Evolutionary conservation across 768 basidiomycete species (phyloP), one percentile per base, ranked within the genome.

Genomic region (Boletus sp.): DNA sequence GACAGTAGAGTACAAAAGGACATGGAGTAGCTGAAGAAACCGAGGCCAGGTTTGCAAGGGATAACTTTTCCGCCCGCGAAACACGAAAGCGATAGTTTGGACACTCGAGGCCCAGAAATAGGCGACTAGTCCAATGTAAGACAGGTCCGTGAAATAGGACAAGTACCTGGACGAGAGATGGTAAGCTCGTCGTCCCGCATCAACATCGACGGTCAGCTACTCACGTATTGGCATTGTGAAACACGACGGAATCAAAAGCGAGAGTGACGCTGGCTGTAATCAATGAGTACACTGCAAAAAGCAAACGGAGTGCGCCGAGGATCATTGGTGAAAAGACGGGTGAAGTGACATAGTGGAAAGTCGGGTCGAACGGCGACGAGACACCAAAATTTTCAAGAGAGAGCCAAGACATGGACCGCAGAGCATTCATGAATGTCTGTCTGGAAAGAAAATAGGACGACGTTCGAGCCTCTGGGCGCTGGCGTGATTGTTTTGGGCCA

Each of bases 131-230:
- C 87, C 87, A 35, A 81, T 79, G 54, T 81, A 85, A 0, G 82
- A 77, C 1, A 88, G 75, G 54, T 80, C 60, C 0, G 86, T 88
- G 66, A 88, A 87, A 69, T 83, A 88, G 8, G 80, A 79, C 58
- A 84, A 77, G 71, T 72, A 85, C 19, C 85, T 87, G 63, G 5
- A 33, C 0, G 15, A 9, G 27, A 32, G 44, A 38, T 8, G 34
- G 32, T 49, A 47, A 51, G 25, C 21, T 41, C 8, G 39, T 2
- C n/a, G 53, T 51, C 6, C 14, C 43, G 27, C 21, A 50, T 39
- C 25, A 27, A 32, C 37, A 7, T n/a, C 8, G 33, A 21, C 7
- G 47, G 15, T 72, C 64, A 59, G 65, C 71, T 60, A 70, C 46
- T 71, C 37, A 49, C 71, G 78, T 47, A 53, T 54, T 33, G 71